Evolutionary conservation across 2,329 filamentous ascomycete genomes (phyloP), one percentile per base, ranked within the genome.

Genomic region (Aspergillus nomiae): DNA sequence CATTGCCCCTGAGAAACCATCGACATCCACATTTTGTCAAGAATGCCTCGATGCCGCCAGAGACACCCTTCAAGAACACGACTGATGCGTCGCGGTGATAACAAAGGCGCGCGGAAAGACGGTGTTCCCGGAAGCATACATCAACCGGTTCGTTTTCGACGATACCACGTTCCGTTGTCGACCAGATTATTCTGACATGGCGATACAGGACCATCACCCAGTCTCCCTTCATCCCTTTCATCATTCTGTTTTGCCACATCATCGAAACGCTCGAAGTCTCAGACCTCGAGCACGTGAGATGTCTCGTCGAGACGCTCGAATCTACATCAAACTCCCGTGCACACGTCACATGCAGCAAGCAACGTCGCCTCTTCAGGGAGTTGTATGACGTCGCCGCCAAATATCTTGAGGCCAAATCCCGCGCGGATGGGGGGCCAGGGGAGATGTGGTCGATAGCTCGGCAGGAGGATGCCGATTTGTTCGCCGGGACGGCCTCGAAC

Each of bases 181-280:
- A 14, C 34, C 1, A 14, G 12, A 14, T 36, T 12, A 5, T 5
- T 36, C 34, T 36, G 12, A 36, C 34, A 3, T 3, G 12, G 14
- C 3, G 28, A 30, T 10, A 9, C 1, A 51, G 51, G 30, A 58
- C 46, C 11, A 30, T 58, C 5, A 32, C 59, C 1, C 46, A 34
- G 38, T 43, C 56, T 4, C 66, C 66, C 1, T 68, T 68, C 16
- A 61, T 64, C 7, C 66, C 64, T 6, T 67, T 63, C 54, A 65
- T 65, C 8, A 32, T 68, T 21, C 56, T 66, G 2, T 62, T 68
- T 57, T 68, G 64, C 58, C 48, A 65, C 45, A 61, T 59, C 19
- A 56, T 68, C 19, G 63, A 67, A 21, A 65, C 59, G 1, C 60
- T 60, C 28, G 57, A 65, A 9, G 12, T 41, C 6, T 56, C 58